Percentiles rank a stretch among this genome's conserved stretches.
Evolutionary conservation across 129 eudicot genomes (phyloP).

Genomic region (Solidago caesia): DNA sequence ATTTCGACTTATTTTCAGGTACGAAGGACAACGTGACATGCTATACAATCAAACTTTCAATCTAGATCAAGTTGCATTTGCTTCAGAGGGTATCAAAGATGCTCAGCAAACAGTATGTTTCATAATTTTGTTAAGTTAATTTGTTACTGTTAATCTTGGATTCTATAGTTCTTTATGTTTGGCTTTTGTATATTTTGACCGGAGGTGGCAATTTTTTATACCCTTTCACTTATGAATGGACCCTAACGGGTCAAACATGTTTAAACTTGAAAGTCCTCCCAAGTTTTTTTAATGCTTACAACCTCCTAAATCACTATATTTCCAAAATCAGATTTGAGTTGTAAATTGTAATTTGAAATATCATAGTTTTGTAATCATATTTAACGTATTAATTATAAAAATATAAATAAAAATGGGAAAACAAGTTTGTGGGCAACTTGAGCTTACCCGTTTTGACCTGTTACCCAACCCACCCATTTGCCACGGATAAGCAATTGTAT

Average conservation of each 20-base stretch:
- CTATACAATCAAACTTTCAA: slow-evolving; percentile 91
- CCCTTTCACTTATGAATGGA: not conserved
- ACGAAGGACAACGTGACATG: slow-evolving; percentile 97
- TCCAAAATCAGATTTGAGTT: not conserved
- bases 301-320: not conserved
- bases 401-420: not conserved
- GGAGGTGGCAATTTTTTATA: not conserved
- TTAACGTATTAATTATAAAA: not conserved
- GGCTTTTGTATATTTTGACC: not conserved
- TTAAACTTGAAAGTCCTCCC: not conserved
- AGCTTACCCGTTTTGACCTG: not conserved
- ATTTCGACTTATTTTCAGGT: slow-evolving; percentile 42
- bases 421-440: not conserved
- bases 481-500: not conserved
- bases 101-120: slow-evolving; percentile 94
- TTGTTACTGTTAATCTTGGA: slow-evolving; percentile 1
- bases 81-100: slow-evolving; percentile 92
- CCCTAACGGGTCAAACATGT: not conserved
- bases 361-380: not conserved
- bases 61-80: slow-evolving; percentile 93
- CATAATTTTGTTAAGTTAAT: not conserved
- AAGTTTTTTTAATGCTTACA: not conserved
- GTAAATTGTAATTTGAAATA: not conserved
- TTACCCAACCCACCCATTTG: not conserved
- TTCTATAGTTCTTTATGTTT: not conserved